Percentiles rank a stretch among this genome's conserved stretches.
Conservation (phyloP, 345 rosid species). For the Tarenaya hassleriana region DNA sequence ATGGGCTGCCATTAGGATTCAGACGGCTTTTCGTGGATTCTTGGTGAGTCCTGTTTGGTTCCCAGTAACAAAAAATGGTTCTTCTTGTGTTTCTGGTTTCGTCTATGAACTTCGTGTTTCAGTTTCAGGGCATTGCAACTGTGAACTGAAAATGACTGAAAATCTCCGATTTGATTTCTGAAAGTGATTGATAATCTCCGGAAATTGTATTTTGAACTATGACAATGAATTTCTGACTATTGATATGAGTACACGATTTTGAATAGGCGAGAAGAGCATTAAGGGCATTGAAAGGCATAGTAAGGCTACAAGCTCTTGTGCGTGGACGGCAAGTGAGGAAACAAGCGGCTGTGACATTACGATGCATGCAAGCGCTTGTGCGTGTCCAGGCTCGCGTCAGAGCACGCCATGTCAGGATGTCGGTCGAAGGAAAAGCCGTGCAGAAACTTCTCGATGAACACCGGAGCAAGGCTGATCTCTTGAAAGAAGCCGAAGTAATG, state of each 20-base stretch:
- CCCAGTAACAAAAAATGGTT: background rate
- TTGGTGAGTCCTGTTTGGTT: conserved; percentile 42
- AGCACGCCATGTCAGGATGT: conserved; percentile 65
- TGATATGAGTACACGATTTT: background rate
- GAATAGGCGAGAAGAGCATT: conserved; percentile 63
- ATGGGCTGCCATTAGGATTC: conserved; percentile 91
- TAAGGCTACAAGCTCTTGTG: conserved; percentile 67
- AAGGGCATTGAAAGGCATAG: conserved; percentile 66
- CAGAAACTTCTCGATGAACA: conserved; percentile 42
- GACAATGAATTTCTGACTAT: background rate
- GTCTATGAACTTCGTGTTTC: background rate
- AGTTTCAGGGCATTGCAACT: no score
- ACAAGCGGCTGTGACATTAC: conserved; percentile 69
- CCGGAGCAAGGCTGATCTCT: conserved; percentile 42
- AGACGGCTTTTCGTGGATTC: conserved; percentile 90
- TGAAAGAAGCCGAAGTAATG: conserved; percentile 61
- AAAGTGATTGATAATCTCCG: background rate
- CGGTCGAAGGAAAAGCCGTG: conserved; percentile 58
- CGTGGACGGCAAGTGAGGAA: conserved; percentile 75
- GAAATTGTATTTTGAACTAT: background rate
- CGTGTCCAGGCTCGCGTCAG: conserved; percentile 71
- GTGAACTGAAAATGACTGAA: background rate
- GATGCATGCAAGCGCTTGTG: conserved; percentile 82
- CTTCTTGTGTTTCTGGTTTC: background rate
- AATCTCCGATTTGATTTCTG: background rate